Percentiles rank a stretch among this genome's conserved stretches.
Evolutionary conservation across 345 rosid species (phyloP).

Genomic region (Lepidium didymum): DNA sequence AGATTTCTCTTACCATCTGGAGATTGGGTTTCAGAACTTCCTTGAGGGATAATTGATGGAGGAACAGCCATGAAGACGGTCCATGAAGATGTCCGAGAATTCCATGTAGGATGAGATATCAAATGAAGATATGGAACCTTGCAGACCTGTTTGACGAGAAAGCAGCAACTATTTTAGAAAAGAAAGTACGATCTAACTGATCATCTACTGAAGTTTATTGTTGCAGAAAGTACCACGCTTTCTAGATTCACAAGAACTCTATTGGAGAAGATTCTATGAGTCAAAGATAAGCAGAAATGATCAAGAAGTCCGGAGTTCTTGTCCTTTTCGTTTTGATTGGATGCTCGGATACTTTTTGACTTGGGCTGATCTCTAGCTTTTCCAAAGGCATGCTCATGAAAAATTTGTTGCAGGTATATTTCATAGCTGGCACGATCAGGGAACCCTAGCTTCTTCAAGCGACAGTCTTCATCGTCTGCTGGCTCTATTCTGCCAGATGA

Average conservation of each 20-base stretch:
- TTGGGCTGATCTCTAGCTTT: constrained; percentile 45
- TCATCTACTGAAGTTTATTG: neutral
- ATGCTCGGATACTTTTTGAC: constrained; percentile 30
- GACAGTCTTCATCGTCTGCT: constrained; percentile 27
- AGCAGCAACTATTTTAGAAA: neutral
- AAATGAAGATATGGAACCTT: constrained; percentile 80
- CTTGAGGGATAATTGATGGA: constrained; percentile 52
- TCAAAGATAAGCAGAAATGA: constrained; percentile 80
- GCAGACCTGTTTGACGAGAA: constrained; percentile 44
- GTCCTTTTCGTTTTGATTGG: constrained; percentile 48
- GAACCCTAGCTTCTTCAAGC: constrained; percentile 37
- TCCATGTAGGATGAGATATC: constrained; percentile 91
- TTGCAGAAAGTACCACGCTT: constrained; percentile 51
- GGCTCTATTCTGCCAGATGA: constrained; percentile 39
- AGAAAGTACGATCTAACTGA: neutral
- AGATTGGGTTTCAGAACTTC: constrained; percentile 31
- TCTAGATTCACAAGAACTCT: constrained; percentile 69
- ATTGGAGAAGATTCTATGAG: constrained; percentile 77
- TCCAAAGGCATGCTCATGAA: constrained; percentile 56
- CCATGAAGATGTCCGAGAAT: constrained; percentile 91
- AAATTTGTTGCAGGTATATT: constrained; percentile 74
- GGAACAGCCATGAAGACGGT: constrained; percentile 75
- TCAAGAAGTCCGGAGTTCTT: constrained; percentile 61
- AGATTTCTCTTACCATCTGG: constrained; percentile 39
- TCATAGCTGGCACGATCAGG: constrained; percentile 58